Base-by-base conservation (phyloP, 345 rosid species). In the Brassica juncea region DNA sequence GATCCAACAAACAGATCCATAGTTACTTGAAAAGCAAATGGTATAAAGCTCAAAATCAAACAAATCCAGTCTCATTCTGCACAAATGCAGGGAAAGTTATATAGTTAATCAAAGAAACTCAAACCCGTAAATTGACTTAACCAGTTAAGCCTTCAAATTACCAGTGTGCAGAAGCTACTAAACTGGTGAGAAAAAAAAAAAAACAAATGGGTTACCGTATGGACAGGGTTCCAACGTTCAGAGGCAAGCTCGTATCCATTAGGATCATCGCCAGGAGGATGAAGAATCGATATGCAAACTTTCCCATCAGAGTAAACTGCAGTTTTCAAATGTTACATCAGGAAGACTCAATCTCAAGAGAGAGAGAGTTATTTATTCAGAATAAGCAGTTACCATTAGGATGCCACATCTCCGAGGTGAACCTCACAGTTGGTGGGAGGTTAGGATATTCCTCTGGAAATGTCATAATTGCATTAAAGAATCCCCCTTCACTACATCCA, bases 251-350 rank as follows among this genome's bases (percentile, higher is more conserved):
- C 98, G 39, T 93, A 93, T n/a, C 98, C 98, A 83, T 83, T 88
- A 30, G 98, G 98, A 74, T 91, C 98, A n/a, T 91, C 98, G 61
- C 97, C 97, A 57, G 95, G 95, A 44, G 95, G 94, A 81, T 93
- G 98, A 75, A 91, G 95, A 81, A 91, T 93, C 8, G 98, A 93
- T 74, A 93, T 91, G 85, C 95, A 90, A 73, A 93, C 97, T 72
- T 78, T 86, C 49, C 98, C 98, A 74, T 91, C 97, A 4, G 88
- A 74, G 74, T 88, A 93, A 71, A 91, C 98, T 90, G 82, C 35
- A 79, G 42, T 60, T 63, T 63, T 34, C 27, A 21, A 79, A 55
- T 30, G 25, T 63, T 27, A 21, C 4, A 44, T 72, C 15, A 80
- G 42, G 4, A 67, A 68, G 39, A 60, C 68, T 37, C 59, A 37